Percentiles rank a stretch among this genome's conserved stretches.
These are phyloP conservation scores for Pluteus cervinus DNA, from an alignment of 768 basidiomycete genomes.

Conservation along the genomic window DNA sequence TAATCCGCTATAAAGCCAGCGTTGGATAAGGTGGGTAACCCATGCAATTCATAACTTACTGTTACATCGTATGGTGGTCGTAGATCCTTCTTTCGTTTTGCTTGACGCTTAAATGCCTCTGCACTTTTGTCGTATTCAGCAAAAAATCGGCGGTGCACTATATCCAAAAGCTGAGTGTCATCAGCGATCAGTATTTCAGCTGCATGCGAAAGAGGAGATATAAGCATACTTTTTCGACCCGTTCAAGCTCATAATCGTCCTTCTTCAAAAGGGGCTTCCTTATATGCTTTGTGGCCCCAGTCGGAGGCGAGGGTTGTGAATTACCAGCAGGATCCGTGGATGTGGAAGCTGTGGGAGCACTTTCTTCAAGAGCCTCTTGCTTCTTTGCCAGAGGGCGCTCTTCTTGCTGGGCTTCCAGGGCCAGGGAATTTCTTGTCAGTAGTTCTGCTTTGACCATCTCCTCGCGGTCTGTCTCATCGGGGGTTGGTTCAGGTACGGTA, in stretches of 20 bases:
- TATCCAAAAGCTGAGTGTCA: constrained; percentile 62
- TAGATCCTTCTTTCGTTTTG: constrained; percentile 7
- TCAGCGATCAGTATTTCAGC: constrained; percentile 3
- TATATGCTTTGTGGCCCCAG: constrained; percentile 11
- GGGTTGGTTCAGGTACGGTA: constrained; percentile 16
- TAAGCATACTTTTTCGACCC: constrained; percentile 63
- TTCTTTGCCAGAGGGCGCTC: constrained; percentile 84
- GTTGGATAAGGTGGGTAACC: constrained; percentile 2
- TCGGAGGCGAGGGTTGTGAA: not conserved
- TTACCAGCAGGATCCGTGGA: too few species aligned
- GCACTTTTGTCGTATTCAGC: constrained; percentile 48
- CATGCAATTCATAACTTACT: constrained; percentile 36
- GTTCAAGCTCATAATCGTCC: constrained; percentile 74
- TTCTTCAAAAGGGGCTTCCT: constrained; percentile 82
- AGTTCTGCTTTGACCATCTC: constrained; percentile 48
- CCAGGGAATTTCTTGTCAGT: constrained; percentile 64
- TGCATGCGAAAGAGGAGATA: not conserved
- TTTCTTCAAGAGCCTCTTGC: constrained; percentile 70
- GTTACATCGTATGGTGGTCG: constrained; percentile 77
- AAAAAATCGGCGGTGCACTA: constrained; percentile 78
- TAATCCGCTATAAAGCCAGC: constrained; percentile 57
- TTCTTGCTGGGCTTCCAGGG: constrained; percentile 79
- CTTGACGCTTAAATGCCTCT: constrained; percentile 23
- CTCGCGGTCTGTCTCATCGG: constrained; percentile 34
- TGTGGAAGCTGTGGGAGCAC: constrained; percentile 22